Conservation (phyloP, 148 eudicot genomes). For the Polygonum maritimum region DNA sequence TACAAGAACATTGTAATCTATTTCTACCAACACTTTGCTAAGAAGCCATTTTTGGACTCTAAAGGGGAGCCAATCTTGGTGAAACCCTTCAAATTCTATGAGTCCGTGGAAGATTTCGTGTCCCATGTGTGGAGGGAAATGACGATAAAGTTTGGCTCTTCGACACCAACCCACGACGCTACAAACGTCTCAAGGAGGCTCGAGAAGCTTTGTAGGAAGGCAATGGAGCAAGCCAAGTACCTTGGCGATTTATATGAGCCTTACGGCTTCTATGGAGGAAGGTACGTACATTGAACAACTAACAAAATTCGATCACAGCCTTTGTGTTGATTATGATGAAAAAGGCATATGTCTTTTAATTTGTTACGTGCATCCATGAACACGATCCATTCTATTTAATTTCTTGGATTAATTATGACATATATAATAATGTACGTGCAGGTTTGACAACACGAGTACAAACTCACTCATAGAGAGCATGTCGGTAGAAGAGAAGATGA, state of each 20-base stretch:
- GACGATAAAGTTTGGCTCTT: conserved; percentile 32
- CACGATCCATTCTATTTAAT: too few relatives aligned
- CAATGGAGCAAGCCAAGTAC: conserved; percentile 80
- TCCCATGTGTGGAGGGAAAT: conserved; percentile 67
- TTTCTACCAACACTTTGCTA: conserved; percentile 43
- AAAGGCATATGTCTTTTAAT: too few relatives aligned
- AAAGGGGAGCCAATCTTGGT: conserved; percentile 65
- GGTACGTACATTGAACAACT: conserved; percentile 29
- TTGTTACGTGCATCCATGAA: too few relatives aligned
- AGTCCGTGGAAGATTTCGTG: conserved; percentile 75
- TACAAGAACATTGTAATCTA: conserved; percentile 55
- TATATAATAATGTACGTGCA: conserved; percentile 13
- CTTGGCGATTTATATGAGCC: conserved; percentile 78
- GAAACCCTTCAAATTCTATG: conserved; percentile 53
- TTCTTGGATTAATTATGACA: too few relatives aligned
- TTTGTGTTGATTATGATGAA: too few relatives aligned
- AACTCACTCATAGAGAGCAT: conserved; percentile 53
- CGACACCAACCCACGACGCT: conserved; percentile 2
- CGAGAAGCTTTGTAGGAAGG: conserved; percentile 58
- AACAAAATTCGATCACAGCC: too few relatives aligned
- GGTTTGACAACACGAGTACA: conserved; percentile 88
- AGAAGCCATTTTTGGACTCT: conserved; percentile 54
- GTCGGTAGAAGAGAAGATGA: conserved; percentile 72
- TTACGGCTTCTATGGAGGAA: conserved; percentile 88
- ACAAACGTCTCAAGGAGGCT: conserved; percentile 27